phyloP scores from a whole-genome alignment of 345 rosid genomes.

The Heritiera littoralis region DNA sequence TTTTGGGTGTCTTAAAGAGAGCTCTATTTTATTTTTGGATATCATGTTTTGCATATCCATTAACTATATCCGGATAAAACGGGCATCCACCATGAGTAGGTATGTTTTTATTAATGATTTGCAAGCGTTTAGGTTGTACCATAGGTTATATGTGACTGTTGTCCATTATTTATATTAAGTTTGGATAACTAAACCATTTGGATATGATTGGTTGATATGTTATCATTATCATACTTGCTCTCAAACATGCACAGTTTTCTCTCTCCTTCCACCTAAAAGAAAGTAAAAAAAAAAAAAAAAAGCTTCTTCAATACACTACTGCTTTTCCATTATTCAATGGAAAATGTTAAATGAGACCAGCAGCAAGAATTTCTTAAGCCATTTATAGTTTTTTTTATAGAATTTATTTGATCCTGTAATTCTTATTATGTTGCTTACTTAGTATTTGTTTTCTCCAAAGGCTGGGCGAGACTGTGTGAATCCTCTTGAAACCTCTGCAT shows the following conservation, averaged over 20 bases:
- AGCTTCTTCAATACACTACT: not conserved
- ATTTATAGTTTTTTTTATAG: not conserved
- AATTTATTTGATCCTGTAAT: not conserved
- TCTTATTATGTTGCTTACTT: not conserved
- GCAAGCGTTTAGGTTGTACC: not conserved
- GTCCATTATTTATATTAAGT: not conserved
- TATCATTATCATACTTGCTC: not conserved
- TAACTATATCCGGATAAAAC: constrained; percentile 50
- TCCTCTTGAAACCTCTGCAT: not conserved
- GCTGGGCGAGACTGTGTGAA: not conserved
- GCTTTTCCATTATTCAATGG: not conserved
- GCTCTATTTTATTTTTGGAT: constrained; percentile 56
- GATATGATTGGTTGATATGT: not conserved
- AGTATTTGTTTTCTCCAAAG: not conserved
- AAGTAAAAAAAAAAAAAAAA: not conserved
- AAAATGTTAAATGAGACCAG: not conserved
- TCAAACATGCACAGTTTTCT: not conserved
- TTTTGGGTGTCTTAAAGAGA: constrained; percentile 44
- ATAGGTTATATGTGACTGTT: not conserved
- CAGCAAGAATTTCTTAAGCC: not conserved
- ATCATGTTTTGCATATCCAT: constrained; percentile 58
- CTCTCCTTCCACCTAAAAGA: not conserved
- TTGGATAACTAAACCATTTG: not conserved
- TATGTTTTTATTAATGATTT: constrained; percentile 29
- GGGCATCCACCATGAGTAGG: constrained; percentile 44